Conservation (phyloP, 371 early-diverging fungal genomes). For the Rhizopus delemar region DNA sequence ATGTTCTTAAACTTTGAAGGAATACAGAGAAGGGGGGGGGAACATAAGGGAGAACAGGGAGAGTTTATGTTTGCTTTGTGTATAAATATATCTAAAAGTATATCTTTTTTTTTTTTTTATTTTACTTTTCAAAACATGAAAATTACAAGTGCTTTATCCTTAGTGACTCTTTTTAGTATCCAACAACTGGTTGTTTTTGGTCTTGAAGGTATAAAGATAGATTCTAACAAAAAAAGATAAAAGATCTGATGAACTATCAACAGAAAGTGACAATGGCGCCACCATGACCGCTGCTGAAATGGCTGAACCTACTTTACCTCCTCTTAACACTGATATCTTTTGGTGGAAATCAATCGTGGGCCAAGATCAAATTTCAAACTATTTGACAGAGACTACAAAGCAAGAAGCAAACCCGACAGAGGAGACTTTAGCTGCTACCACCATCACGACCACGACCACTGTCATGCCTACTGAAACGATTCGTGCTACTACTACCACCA, state of each 20-base stretch:
- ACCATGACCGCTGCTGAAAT: not conserved
- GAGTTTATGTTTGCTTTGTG: not conserved
- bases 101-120: constrained; percentile 2
- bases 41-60: not conserved
- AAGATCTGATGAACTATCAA: not conserved
- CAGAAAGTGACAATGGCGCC: not conserved
- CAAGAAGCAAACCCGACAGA: not conserved
- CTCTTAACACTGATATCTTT: constrained; percentile 23
- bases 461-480: not conserved
- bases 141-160: constrained; percentile 12
- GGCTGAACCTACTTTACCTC: constrained; percentile 11
- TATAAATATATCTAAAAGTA: not conserved
- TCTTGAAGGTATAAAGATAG: constrained; percentile 15
- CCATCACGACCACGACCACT: constrained; percentile 3
- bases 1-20: not conserved
- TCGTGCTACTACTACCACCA: constrained; percentile 6
- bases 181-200: constrained; percentile 14
- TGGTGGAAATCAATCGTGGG: constrained; percentile 29
- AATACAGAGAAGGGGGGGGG: constrained; percentile 3
- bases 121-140: constrained; percentile 17
- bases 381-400: constrained; percentile 13
- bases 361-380: constrained; percentile 19
- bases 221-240: not conserved
- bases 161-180: constrained; percentile 10
- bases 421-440: not conserved